Evolutionary conservation across 2,329 filamentous ascomycete genomes (phyloP), one percentile per base, ranked within the genome.

Genomic region (Aspergillus amoenus): DNA sequence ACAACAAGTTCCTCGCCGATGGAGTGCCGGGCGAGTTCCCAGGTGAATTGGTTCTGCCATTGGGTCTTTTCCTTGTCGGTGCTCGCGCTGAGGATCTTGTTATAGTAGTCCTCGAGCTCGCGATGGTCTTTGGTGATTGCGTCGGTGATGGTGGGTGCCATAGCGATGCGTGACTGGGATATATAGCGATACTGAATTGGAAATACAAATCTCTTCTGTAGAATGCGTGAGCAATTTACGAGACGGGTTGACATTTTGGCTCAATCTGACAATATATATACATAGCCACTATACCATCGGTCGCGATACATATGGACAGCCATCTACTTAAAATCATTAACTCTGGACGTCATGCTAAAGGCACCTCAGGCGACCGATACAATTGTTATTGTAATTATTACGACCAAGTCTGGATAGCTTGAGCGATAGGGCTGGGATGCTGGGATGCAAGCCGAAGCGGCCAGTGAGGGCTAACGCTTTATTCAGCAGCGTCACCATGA

Each of bases 1-100:
- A 84, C 70, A 4, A 84, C 71, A 15, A 82, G 64, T 60, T 82
- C 80, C 59, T 82, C 77, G 21, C 75, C 78, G 55, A 82, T 70
- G 0, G 76, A 76, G 59, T 81, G 79, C 3, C 79, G 77, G 45
- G 79, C 76, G 1, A 82, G 67, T 56, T 81, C 78, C 79, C 79
- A 82, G 27, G 75, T 76, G 55, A 82, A 80, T 43, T 78, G 75
- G 58, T 82, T 82, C 59, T 78, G 75, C 51, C 69, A 81, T 15
- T 75, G 73, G 12, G 68, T 68, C 55, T 77, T 71, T 30, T 76
- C 69, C 24, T 78, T 77, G 30, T 63, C 59, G 55, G 79, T 70
- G 13, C 62, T 67, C 2, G 74, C 67, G 42, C 70, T 70, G 52
- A 76, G 58, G 43, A 81, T 70, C 17, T 75, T 72, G 15, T 74